Percentiles rank a stretch among this genome's conserved stretches.
These are phyloP conservation scores for Taphrina pruni DNA, from an alignment of 1,139 yeast species.

Conservation along the genomic window DNA sequence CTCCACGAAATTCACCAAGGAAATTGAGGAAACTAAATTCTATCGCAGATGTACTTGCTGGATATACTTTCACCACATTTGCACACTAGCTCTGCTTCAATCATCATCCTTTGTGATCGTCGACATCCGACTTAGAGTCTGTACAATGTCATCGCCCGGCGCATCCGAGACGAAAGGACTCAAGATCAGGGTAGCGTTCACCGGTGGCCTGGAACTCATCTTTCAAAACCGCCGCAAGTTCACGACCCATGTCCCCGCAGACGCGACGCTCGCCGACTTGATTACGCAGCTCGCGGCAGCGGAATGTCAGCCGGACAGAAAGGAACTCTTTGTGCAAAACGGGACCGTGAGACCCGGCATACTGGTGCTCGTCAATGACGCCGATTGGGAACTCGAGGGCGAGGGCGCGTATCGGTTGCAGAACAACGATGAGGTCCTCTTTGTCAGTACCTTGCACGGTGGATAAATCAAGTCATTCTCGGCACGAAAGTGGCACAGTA, in stretches of 20 bases:
- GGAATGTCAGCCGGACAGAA: slow-evolving; percentile 11
- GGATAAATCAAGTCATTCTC: slow-evolving; percentile 58
- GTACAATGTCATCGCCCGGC: background rate
- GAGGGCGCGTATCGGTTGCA: slow-evolving; percentile 79
- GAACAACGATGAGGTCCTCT: slow-evolving; percentile 76
- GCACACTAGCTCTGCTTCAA: too few relatives aligned
- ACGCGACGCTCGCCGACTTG: background rate
- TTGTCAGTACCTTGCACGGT: slow-evolving; percentile 94
- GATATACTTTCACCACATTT: too few relatives aligned
- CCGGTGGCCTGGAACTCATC: slow-evolving; percentile 37
- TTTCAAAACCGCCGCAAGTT: slow-evolving; percentile 25
- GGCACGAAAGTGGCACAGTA: background rate
- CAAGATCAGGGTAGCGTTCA: slow-evolving; percentile 10
- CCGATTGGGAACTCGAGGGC: slow-evolving; percentile 97
- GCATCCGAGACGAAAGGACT: background rate
- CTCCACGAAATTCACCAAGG: too few relatives aligned
- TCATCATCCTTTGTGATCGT: background rate
- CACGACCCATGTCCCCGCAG: background rate
- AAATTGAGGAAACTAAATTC: too few relatives aligned
- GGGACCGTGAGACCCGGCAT: slow-evolving; percentile 76
- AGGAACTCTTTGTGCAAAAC: slow-evolving; percentile 11
- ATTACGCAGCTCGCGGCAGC: background rate
- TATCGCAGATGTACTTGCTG: too few relatives aligned
- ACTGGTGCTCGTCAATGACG: slow-evolving; percentile 85
- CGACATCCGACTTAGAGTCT: too few relatives aligned